phyloP scores from a whole-genome alignment of 306 rosid species.

The Malus fusca region DNA sequence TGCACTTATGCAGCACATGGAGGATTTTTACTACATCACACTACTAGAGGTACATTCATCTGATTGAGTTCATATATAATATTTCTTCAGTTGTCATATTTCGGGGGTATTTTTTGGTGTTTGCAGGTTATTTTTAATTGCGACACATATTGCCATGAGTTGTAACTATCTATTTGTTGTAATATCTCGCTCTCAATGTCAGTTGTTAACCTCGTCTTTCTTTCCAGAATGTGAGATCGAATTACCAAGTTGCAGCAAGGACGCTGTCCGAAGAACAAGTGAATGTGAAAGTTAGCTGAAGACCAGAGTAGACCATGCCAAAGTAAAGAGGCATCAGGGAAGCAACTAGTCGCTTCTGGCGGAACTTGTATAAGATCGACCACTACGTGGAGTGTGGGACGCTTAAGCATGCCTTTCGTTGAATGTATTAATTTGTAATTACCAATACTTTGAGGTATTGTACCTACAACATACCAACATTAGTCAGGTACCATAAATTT shows the following conservation, averaged over 20 bases:
- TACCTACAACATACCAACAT: not conserved
- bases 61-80: not conserved
- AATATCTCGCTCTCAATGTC: not conserved
- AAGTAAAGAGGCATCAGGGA: not conserved
- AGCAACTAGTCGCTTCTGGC: not conserved
- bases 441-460: not conserved
- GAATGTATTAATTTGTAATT: not conserved
- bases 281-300: constrained; percentile 24
- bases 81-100: not conserved
- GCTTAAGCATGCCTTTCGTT: not conserved
- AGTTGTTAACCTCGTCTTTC: constrained; percentile 1
- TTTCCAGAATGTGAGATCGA: constrained; percentile 65
- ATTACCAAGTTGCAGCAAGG: constrained; percentile 50
- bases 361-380: no score
- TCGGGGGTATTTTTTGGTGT: not conserved
- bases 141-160: not conserved
- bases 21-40: constrained; percentile 88
- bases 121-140: not conserved
- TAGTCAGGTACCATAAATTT: not conserved
- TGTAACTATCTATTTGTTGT: not conserved
- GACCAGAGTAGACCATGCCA: not conserved
- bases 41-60: constrained; percentile 60
- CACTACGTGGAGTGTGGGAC: not conserved
- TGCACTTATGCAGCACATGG: constrained; percentile 97
- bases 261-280: constrained; percentile 26